Evolutionary conservation across 192 early-diverging fungal genomes (phyloP).

Genomic region (Linnemannia exigua): DNA sequence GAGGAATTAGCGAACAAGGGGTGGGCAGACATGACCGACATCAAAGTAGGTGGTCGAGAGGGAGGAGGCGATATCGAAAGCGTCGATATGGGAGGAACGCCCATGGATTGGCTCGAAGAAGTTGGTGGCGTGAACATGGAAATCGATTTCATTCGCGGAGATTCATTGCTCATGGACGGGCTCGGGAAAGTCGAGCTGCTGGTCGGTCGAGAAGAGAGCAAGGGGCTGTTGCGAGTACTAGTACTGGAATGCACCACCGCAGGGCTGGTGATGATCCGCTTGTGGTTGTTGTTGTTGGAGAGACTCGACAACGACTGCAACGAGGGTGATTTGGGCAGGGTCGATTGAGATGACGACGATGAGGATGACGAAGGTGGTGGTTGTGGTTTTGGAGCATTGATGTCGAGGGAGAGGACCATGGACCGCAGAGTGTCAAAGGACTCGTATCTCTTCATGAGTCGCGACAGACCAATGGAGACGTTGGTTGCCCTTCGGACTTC

Average conservation of each 20-base stretch:
- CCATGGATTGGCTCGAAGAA: background rate
- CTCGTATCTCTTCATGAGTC: constrained; percentile 47
- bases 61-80: background rate
- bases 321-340: background rate
- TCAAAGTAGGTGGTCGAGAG: background rate
- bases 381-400: background rate
- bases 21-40: constrained; percentile 19
- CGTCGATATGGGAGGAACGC: background rate
- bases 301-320: background rate
- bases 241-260: background rate
- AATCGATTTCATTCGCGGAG: background rate
- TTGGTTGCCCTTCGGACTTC: constrained; percentile 47
- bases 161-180: constrained; percentile 3
- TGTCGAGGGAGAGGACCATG: constrained; percentile 36
- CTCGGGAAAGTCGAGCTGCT: constrained; percentile 23
- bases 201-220: constrained; percentile 10
- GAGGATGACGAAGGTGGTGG: background rate
- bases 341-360: background rate
- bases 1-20: constrained; percentile 29
- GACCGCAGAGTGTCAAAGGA: constrained; percentile 40
- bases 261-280: background rate
- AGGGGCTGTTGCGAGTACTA: background rate
- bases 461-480: constrained; percentile 48
- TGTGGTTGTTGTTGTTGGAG: background rate
- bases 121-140: constrained; percentile 1